These are phyloP conservation scores for Colletotrichum chlorophyti DNA, from an alignment of 2,329 filamentous ascomycete genomes.

Conservation along the genomic window DNA sequence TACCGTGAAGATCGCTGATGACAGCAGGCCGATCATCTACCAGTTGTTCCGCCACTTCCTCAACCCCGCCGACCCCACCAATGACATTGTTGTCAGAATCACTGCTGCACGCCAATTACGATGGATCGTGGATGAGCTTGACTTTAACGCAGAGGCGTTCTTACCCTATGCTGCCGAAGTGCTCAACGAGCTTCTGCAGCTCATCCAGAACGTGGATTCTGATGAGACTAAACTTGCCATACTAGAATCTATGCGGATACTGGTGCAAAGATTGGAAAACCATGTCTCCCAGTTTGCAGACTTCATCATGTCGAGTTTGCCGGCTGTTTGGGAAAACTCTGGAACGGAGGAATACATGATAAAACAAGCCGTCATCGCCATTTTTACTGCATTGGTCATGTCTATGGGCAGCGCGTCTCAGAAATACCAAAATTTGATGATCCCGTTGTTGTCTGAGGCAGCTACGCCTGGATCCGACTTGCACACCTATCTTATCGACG, in stretches of 20 bases:
- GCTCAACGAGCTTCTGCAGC: slow-evolving; percentile 73
- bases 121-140: slow-evolving; percentile 82
- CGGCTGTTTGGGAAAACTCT: slow-evolving; percentile 83
- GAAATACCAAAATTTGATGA: slow-evolving; percentile 78
- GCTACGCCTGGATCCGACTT: slow-evolving; percentile 78
- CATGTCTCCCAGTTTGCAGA: slow-evolving; percentile 75
- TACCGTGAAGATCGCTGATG: slow-evolving; percentile 73
- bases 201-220: slow-evolving; percentile 81
- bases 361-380: slow-evolving; percentile 90
- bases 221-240: slow-evolving; percentile 92
- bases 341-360: slow-evolving; percentile 85
- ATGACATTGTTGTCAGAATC: slow-evolving; percentile 90
- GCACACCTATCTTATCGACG: slow-evolving; percentile 85
- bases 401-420: slow-evolving; percentile 82
- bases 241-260: slow-evolving; percentile 81
- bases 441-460: slow-evolving; percentile 83
- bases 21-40: slow-evolving; percentile 78
- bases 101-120: slow-evolving; percentile 88
- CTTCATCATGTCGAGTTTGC: slow-evolving; percentile 80
- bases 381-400: slow-evolving; percentile 84
- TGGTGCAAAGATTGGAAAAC: slow-evolving; percentile 83
- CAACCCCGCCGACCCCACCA: slow-evolving; percentile 76
- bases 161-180: slow-evolving; percentile 78
- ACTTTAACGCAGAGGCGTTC: slow-evolving; percentile 78
- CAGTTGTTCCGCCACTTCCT: slow-evolving; percentile 90